These are phyloP conservation scores for Tetrapyrgos nigripes DNA, from an alignment of 1,284 basidiomycete genomes.

Conservation along the genomic window DNA sequence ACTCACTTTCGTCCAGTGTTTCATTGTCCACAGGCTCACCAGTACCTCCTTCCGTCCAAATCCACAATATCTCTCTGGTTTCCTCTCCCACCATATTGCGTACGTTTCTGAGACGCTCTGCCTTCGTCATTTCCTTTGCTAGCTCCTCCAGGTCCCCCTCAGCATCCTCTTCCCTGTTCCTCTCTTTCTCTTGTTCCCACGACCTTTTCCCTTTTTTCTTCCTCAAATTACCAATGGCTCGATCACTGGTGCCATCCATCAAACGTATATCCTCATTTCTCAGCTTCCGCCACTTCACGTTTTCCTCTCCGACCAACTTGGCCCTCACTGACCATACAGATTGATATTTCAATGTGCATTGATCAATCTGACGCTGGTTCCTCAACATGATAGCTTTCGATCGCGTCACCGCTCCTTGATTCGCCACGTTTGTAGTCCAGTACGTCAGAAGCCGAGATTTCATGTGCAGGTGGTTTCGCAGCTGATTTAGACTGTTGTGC, in stretches of 20 bases:
- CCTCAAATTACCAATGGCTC: not conserved
- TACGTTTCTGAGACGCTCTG: not conserved
- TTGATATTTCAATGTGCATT: not conserved
- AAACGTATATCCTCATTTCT: not conserved
- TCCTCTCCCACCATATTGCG: not conserved
- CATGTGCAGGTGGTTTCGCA: conserved; percentile 7
- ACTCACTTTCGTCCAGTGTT: not conserved
- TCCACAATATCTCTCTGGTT: not conserved
- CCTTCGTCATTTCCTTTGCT: not conserved
- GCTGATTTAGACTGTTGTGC: not conserved
- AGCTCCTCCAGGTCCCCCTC: not conserved
- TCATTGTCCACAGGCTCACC: not conserved
- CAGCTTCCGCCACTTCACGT: not conserved
- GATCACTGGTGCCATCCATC: not conserved
- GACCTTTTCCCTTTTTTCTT: not conserved
- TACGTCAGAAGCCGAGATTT: conserved; percentile 3
- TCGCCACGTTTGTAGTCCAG: not conserved
- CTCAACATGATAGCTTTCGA: not conserved
- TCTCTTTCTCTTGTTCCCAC: not conserved
- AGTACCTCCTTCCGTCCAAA: not conserved
- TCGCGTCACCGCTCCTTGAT: not conserved
- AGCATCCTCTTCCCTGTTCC: not conserved
- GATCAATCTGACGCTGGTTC: not conserved
- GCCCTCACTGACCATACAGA: not conserved
- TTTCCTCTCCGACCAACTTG: not conserved